phyloP scores from a whole-genome alignment of 139 green algal genomes.

The Picochlorum sp. region DNA sequence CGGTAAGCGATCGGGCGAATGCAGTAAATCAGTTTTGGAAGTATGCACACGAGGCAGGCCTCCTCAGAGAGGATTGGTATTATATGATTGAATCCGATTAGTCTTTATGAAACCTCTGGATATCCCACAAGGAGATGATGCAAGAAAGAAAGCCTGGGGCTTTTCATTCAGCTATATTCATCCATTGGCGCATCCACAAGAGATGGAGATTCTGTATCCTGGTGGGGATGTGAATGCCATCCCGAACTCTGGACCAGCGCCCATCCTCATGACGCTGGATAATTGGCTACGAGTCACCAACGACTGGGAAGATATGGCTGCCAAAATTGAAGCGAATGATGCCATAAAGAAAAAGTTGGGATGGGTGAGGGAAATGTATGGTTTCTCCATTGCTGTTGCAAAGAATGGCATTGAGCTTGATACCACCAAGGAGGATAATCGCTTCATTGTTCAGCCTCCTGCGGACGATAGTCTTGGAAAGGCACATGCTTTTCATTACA shows the following conservation, averaged over 20 bases:
- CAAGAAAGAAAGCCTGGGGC: slow-evolving; percentile 23
- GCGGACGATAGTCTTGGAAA: slow-evolving; percentile 54
- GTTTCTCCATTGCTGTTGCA: slow-evolving; percentile 43
- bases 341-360: slow-evolving; percentile 47
- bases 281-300: slow-evolving; percentile 49
- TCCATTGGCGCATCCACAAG: slow-evolving; percentile 25
- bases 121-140: slow-evolving; percentile 9
- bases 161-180: slow-evolving; percentile 75
- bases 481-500: slow-evolving; percentile 82
- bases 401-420: slow-evolving; percentile 31
- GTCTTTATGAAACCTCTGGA: slow-evolving; percentile 59
- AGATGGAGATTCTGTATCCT: slow-evolving; percentile 20
- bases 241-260: slow-evolving; percentile 53
- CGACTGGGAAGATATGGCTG: slow-evolving; percentile 69
- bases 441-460: slow-evolving; percentile 75
- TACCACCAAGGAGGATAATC: slow-evolving; percentile 35
- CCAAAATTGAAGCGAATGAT: slow-evolving; percentile 62
- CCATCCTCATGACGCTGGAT: slow-evolving; percentile 46
- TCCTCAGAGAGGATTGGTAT: slow-evolving; percentile 56
- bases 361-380: slow-evolving; percentile 90
- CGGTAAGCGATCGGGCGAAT: slow-evolving; percentile 67
- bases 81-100: slow-evolving; percentile 76
- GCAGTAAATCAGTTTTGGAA: slow-evolving; percentile 62
- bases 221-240: slow-evolving; percentile 12
- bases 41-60: slow-evolving; percentile 28